Evolutionary conservation across 257 asterid species (phyloP).

Genomic region (Capsicum pubescens): DNA sequence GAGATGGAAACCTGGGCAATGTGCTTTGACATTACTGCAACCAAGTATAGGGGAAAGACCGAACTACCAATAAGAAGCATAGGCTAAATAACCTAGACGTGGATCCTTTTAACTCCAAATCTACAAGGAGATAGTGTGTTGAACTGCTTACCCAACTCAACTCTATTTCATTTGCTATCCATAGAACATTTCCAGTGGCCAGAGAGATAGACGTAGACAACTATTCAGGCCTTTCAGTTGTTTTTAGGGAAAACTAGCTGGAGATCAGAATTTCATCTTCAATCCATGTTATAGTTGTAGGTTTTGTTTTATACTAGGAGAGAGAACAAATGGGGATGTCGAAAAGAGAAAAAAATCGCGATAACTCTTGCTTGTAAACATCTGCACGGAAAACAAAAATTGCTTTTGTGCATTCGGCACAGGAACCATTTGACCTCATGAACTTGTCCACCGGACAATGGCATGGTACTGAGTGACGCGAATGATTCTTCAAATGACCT

Average conservation of each 20-base stretch:
- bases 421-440: not conserved
- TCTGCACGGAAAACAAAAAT: not conserved
- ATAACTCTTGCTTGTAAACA: not conserved
- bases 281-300: not conserved
- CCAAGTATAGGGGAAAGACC: not conserved
- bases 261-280: not conserved
- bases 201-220: not conserved
- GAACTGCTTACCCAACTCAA: not conserved
- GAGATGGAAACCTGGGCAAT: not conserved
- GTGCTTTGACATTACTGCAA: not conserved
- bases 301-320: not conserved
- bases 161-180: not conserved
- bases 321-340: not conserved
- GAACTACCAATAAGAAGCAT: not conserved
- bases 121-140: not conserved
- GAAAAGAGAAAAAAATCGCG: not conserved
- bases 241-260: not conserved
- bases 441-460: not conserved
- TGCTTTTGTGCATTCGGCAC: not conserved
- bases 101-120: not conserved
- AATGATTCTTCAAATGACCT: constrained; percentile 4
- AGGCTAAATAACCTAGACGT: not conserved
- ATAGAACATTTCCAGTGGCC: not conserved
- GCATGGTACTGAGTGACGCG: not conserved
- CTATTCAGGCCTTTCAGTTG: not conserved